Evolutionary conservation across 106 monocot species (phyloP), one percentile per base, ranked within the genome.

Genomic region (Iris macrosiphon): DNA sequence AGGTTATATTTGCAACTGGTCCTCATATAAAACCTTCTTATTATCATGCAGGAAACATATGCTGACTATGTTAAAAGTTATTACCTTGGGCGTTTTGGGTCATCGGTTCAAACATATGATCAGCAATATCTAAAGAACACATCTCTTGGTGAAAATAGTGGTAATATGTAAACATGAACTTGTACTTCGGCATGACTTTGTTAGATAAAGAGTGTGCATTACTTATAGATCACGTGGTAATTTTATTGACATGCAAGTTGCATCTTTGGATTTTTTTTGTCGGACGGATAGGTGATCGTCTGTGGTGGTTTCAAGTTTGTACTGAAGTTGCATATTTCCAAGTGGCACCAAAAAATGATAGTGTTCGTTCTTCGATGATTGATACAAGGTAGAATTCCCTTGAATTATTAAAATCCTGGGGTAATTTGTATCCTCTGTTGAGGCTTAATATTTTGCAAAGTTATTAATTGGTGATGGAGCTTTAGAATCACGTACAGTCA

Each of bases 251-350:
- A 0, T 15, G 40, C 6, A 30, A 55, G 21, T 50, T 51, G 17
- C 48, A 31, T 71, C 5, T 52, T 0, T 49, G 22, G 38, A 27
- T 31, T 68, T 6, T 54, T 26, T 28, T 21, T 52, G 45, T 35
- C 35, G 28, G 13, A 28, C 66, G 42, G 35, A 53, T 68, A 85
- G 95, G 58, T 49, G 66, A 74, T 60, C 69, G 95, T 11, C 65
- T 96, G 46, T 96, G 95, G 95, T 96, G 95, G 95, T 96, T 75
- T 64, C 95, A 96, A 80, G 95, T 96, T 74, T 96, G 95, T 61
- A 79, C 74, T 40, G 95, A 96, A 47, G 89, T 96, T 70, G 95
- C 95, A 65, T 96, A 90, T 72, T 96, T 96, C 59, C 95, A 96
- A 72, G 86, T 90, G 11, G 95, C 95, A 50, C 95, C 95, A 27